Evolutionary conservation across 306 rosid species (phyloP).

Genomic region (Canavalia ensiformis): DNA sequence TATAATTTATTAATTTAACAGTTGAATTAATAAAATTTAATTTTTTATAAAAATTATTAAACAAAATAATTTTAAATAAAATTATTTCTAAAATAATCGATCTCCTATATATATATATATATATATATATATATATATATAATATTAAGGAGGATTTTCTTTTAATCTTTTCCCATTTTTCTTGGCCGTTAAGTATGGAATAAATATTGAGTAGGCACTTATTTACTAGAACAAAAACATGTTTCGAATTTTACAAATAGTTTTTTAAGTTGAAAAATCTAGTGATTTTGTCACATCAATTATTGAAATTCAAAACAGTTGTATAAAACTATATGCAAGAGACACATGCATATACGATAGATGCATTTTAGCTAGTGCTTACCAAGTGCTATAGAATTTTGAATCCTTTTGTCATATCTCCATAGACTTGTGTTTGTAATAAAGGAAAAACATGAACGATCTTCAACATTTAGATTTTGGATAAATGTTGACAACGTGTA

Average conservation of each 20-base stretch:
- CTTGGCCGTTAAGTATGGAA: conserved; percentile 3
- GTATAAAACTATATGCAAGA: background rate
- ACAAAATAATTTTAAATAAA: no score
- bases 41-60: no score
- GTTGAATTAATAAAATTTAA: no score
- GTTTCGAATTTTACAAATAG: no score
- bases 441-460: conserved; percentile 87
- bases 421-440: conserved; percentile 83
- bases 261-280: background rate
- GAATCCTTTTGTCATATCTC: conserved; percentile 83
- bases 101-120: no score
- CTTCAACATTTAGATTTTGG: conserved; percentile 73
- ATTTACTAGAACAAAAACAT: no score
- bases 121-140: no score
- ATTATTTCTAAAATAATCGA: no score
- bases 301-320: background rate
- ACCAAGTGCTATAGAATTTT: conserved; percentile 67
- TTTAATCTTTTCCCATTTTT: background rate
- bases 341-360: background rate
- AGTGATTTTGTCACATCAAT: conserved; percentile 1
- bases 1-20: no score
- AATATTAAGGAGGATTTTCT: no score
- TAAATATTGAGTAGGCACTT: background rate
- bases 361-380: conserved; percentile 41
- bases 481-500: conserved; percentile 76